Conservation (phyloP, 306 rosid species). For the Corylus americana region DNA sequence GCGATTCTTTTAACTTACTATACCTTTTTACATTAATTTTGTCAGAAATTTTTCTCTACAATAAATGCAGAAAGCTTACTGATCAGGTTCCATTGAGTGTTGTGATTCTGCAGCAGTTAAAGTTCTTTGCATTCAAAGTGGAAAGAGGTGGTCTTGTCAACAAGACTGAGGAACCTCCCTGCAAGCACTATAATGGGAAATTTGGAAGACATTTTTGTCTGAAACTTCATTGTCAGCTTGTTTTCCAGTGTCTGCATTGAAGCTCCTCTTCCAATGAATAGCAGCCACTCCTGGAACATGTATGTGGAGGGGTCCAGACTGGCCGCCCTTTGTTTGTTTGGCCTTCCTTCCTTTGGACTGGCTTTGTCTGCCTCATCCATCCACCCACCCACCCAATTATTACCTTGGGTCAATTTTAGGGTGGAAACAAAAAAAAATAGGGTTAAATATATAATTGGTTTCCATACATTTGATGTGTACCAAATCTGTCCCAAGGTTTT, state of each 20-base stretch:
- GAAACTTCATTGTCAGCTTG: constrained; percentile 21
- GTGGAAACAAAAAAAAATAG: not conserved
- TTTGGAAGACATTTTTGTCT: constrained; percentile 32
- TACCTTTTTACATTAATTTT: constrained; percentile 29
- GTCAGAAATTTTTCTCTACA: not conserved
- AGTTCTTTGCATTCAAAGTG: not conserved
- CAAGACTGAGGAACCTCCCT: not conserved
- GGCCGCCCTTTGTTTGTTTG: constrained; percentile 17
- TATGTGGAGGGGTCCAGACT: constrained; percentile 36
- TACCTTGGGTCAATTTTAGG: not conserved
- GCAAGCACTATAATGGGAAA: constrained; percentile 23
- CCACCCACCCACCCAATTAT: not conserved
- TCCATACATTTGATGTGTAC: too few species aligned
- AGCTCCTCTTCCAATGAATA: not conserved
- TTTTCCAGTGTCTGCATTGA: not conserved
- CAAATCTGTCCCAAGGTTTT: too few species aligned
- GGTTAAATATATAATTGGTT: too few species aligned
- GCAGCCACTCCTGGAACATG: constrained; percentile 11
- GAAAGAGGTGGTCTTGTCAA: constrained; percentile 25
- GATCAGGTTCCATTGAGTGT: not conserved
- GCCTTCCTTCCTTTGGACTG: constrained; percentile 35
- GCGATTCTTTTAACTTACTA: not conserved
- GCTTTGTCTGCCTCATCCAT: constrained; percentile 25
- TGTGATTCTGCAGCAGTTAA: constrained; percentile 15
- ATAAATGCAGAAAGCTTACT: constrained; percentile 7